Evolutionary conservation across 2,329 filamentous ascomycete species (phyloP).

Genomic region (Trichoderma aggressivum): DNA sequence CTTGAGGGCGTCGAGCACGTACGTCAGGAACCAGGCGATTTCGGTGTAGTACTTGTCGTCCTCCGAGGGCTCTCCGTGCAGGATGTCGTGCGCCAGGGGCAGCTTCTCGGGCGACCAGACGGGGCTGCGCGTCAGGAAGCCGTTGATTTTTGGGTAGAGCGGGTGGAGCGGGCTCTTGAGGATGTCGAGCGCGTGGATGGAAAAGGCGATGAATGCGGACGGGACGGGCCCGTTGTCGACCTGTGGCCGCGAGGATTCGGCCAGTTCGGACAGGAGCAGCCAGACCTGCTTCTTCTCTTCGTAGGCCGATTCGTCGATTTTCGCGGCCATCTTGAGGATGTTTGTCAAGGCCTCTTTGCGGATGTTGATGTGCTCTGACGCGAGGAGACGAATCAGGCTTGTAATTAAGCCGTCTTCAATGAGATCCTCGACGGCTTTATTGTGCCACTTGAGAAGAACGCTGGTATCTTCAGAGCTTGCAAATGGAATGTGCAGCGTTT

Average conservation of each 20-base stretch:
- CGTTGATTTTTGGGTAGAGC: slow-evolving; percentile 83
- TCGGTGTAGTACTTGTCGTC: slow-evolving; percentile 73
- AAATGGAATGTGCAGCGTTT: slow-evolving; percentile 50
- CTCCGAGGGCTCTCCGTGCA: slow-evolving; percentile 63
- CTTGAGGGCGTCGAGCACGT: slow-evolving; percentile 65
- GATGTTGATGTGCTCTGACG: slow-evolving; percentile 70
- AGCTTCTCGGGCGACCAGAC: slow-evolving; percentile 72
- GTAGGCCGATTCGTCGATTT: slow-evolving; percentile 65
- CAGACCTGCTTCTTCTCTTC: slow-evolving; percentile 75
- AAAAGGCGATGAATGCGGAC: slow-evolving; percentile 72
- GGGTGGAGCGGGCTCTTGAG: slow-evolving; percentile 73
- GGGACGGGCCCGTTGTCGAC: slow-evolving; percentile 61
- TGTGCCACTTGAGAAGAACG: slow-evolving; percentile 62
- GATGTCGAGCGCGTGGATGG: slow-evolving; percentile 65
- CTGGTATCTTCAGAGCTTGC: slow-evolving; percentile 48
- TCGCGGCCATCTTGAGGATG: slow-evolving; percentile 61
- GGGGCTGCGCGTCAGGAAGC: slow-evolving; percentile 75
- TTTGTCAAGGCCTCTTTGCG: slow-evolving; percentile 72
- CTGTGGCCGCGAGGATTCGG: slow-evolving; percentile 64
- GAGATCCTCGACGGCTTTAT: slow-evolving; percentile 73
- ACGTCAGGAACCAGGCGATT: slow-evolving; percentile 69
- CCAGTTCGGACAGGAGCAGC: slow-evolving; percentile 74
- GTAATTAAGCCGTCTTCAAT: slow-evolving; percentile 73
- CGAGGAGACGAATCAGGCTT: slow-evolving; percentile 70
- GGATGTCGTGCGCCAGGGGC: slow-evolving; percentile 62